Percentiles rank a stretch among this genome's conserved stretches.
These are phyloP conservation scores for Russula compacta DNA, from an alignment of 768 basidiomycete genomes.

Conservation along the genomic window DNA sequence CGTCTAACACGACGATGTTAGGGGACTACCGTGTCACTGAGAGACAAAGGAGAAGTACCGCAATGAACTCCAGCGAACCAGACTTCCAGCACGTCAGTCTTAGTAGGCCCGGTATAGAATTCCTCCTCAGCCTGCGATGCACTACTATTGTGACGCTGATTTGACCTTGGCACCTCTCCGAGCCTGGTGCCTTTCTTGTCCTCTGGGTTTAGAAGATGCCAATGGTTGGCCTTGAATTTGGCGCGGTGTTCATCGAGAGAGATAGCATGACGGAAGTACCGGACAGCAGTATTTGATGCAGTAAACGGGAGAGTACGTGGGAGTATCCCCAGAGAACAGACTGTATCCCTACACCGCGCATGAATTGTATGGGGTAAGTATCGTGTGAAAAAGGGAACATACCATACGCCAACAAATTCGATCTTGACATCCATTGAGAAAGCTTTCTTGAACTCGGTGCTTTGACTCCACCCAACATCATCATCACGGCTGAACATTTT, in stretches of 20 bases:
- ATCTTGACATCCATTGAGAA: slow-evolving; percentile 71
- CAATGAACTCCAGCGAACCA: slow-evolving; percentile 75
- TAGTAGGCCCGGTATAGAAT: slow-evolving; percentile 28
- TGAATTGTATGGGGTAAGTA: background rate
- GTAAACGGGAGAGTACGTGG: slow-evolving; percentile 61
- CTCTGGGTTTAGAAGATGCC: slow-evolving; percentile 23
- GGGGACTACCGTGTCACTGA: background rate
- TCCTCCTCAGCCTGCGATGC: slow-evolving; percentile 32
- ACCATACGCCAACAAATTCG: slow-evolving; percentile 72
- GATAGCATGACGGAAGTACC: slow-evolving; percentile 61
- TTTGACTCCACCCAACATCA: slow-evolving; percentile 51
- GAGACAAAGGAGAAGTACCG: slow-evolving; percentile 33
- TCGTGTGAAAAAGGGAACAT: background rate
- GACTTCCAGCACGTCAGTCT: slow-evolving; percentile 64
- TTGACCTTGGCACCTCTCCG: slow-evolving; percentile 39
- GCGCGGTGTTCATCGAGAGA: slow-evolving; percentile 62
- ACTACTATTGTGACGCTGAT: slow-evolving; percentile 18
- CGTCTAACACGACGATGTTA: slow-evolving; percentile 35
- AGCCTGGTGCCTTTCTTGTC: slow-evolving; percentile 40
- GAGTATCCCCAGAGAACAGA: slow-evolving; percentile 58
- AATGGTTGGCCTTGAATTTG: slow-evolving; percentile 36
- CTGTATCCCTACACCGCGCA: slow-evolving; percentile 50
- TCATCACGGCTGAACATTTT: slow-evolving; percentile 60
- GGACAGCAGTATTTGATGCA: slow-evolving; percentile 47
- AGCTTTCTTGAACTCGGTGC: slow-evolving; percentile 60